Evolutionary conservation across 1,139 yeast genomes (phyloP).

Genomic region (Blastobotrys buckinghamii): DNA sequence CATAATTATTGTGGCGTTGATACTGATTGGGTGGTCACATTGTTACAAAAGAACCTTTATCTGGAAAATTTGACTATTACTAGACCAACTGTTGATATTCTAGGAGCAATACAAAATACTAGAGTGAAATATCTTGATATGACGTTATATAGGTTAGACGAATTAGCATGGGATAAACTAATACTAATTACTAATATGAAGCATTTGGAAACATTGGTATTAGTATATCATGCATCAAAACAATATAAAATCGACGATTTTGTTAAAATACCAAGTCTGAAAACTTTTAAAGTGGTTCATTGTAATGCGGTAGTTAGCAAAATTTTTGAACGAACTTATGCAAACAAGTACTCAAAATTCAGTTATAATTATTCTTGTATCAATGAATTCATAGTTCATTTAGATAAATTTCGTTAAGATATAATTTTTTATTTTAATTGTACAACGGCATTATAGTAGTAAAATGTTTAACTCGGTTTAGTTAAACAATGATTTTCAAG

Average conservation of each 20-base stretch:
- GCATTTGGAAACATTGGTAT: neutral
- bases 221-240: neutral
- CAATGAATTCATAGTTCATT: neutral
- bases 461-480: too few species aligned
- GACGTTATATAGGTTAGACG: neutral
- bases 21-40: neutral
- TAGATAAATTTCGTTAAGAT: neutral
- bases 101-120: neutral
- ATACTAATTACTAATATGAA: neutral
- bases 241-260: neutral
- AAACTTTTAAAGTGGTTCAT: neutral
- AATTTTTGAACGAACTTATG: neutral
- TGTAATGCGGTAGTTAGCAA: neutral
- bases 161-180: neutral
- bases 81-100: neutral
- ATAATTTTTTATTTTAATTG: neutral
- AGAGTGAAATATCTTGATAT: neutral
- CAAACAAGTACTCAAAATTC: neutral
- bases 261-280: neutral
- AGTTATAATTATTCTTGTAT: neutral
- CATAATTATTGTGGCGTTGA: neutral
- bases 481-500: neutral
- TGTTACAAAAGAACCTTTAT: neutral
- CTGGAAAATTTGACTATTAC: neutral
- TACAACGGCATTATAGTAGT: too few species aligned